Evolutionary conservation across 106 monocot species (phyloP), one percentile per base, ranked within the genome.

Genomic region (Phalaenopsis aphrodite): DNA sequence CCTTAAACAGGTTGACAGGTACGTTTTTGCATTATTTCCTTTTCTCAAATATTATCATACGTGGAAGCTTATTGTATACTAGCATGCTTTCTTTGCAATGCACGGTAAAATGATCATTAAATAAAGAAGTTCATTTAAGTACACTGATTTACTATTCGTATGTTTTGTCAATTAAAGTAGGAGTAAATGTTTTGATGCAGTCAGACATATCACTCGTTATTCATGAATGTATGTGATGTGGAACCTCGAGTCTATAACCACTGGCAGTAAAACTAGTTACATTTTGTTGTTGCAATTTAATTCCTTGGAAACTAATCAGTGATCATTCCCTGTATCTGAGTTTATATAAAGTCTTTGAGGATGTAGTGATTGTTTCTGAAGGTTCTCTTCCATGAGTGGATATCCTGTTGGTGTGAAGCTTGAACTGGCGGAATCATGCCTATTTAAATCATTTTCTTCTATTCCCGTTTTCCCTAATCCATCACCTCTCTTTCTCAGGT

Each of bases 1-100:
- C 80, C 91, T 94, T 38, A 72, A 55, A 8, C 86, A 88, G 61
- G 92, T 99, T 87, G 98, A 99, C 81, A 99, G 97, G 97, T 94
- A 79, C 23, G 67, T 68, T 82, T 57, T 41, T 78, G 56, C 57
- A 18, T 9, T 24, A 11, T 48, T 48, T 48, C 11, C 46, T 49
- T 48, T 46, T 49, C 76, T 76, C 4, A 4, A 42, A 21, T 46
- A 23, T 48, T 42, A 49, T 76, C 30, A 76, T 76, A 74, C 19
- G 71, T 39, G 18, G 30, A 69, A 19, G 43, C 74, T 74, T 74
- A 73, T 45, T 74, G 43, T 19, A 43, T 39, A 19, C 74, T 42
- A 74, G 16, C 37, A 69, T 69, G 69, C 38, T 37, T 69, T 39
- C 39, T 23, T 23, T 68, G 68, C 36, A 68, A 68, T 68, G 68